Percentiles rank a stretch among this genome's conserved stretches.
Evolutionary conservation across 2,329 filamentous ascomycete species (phyloP).

Genomic region (Cercospora sojina): DNA sequence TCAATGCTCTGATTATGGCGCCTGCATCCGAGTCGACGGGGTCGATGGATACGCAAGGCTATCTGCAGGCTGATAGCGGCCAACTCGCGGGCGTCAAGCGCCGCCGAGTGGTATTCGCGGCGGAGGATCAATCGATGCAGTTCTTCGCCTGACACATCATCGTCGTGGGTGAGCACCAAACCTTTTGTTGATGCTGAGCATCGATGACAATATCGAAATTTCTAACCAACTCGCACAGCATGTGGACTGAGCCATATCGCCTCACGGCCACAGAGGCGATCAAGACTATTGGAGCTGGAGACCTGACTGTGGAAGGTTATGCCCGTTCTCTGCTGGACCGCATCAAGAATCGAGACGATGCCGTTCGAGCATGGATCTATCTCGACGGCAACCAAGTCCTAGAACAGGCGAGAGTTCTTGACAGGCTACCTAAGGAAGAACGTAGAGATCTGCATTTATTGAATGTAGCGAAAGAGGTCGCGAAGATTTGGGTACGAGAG

Average conservation of each 20-base stretch:
- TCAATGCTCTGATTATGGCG: neutral
- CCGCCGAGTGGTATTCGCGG: constrained; percentile 15
- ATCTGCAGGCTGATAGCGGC: constrained; percentile 13
- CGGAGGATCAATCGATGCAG: constrained; percentile 4
- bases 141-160: neutral
- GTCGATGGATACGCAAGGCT: constrained; percentile 4
- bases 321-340: constrained; percentile 49
- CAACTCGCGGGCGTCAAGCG: constrained; percentile 6
- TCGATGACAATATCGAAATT: neutral
- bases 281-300: constrained; percentile 41
- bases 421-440: constrained; percentile 48
- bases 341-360: constrained; percentile 47
- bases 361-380: constrained; percentile 54
- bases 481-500: constrained; percentile 35
- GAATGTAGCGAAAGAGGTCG: constrained; percentile 44
- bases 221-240: neutral
- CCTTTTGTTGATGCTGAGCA: neutral
- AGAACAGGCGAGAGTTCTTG: constrained; percentile 51
- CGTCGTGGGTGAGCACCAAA: constrained; percentile 15
- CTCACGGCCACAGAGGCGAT: constrained; percentile 49
- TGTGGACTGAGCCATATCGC: constrained; percentile 22
- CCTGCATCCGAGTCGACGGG: constrained; percentile 1
- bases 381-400: constrained; percentile 51
- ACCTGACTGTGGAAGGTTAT: constrained; percentile 53
- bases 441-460: constrained; percentile 49